Conservation (phyloP, 1,284 basidiomycete species). For the Athelia sp. region DNA sequence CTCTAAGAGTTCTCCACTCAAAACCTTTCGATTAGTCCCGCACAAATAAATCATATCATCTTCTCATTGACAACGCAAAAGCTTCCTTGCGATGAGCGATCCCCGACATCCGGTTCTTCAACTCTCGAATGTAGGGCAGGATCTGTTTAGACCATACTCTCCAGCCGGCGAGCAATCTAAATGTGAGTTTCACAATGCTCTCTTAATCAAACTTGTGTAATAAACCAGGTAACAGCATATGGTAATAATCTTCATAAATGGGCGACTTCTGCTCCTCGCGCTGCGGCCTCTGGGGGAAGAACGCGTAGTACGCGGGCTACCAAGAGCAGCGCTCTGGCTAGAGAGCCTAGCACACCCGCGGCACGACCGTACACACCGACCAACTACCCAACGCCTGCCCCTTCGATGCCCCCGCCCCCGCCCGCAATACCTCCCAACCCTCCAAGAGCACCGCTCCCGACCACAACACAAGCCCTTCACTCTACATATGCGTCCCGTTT, state of each 20-base stretch:
- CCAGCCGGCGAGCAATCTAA: slow-evolving; percentile 23
- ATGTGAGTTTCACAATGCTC: slow-evolving; percentile 23
- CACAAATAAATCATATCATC: too few relatives aligned
- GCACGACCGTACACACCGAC: slow-evolving; percentile 29
- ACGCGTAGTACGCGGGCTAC: slow-evolving; percentile 27
- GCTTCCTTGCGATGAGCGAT: too few relatives aligned
- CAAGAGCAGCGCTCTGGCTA: slow-evolving; percentile 29
- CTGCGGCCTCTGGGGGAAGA: slow-evolving; percentile 9
- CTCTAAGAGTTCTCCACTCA: too few relatives aligned
- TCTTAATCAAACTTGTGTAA: slow-evolving; percentile 2
- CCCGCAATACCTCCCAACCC: slow-evolving; percentile 33
- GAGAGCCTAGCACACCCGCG: slow-evolving; percentile 23
- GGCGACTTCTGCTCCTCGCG: slow-evolving; percentile 30
- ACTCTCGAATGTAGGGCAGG: slow-evolving; percentile 5
- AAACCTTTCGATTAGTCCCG: too few relatives aligned
- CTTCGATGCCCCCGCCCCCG: slow-evolving; percentile 15
- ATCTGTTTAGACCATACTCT: slow-evolving; percentile 7
- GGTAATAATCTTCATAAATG: slow-evolving; percentile 61
- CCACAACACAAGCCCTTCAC: slow-evolving; percentile 67
- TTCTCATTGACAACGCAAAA: too few relatives aligned
- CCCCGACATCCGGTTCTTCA: too few relatives aligned
- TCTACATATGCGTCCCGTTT: slow-evolving; percentile 90
- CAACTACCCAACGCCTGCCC: slow-evolving; percentile 19
- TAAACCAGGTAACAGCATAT: slow-evolving; percentile 36
- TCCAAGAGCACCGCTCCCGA: slow-evolving; percentile 49